Evolutionary conservation across 2,329 filamentous ascomycete species (phyloP).

Genomic region (Malbranchea zuffiana): DNA sequence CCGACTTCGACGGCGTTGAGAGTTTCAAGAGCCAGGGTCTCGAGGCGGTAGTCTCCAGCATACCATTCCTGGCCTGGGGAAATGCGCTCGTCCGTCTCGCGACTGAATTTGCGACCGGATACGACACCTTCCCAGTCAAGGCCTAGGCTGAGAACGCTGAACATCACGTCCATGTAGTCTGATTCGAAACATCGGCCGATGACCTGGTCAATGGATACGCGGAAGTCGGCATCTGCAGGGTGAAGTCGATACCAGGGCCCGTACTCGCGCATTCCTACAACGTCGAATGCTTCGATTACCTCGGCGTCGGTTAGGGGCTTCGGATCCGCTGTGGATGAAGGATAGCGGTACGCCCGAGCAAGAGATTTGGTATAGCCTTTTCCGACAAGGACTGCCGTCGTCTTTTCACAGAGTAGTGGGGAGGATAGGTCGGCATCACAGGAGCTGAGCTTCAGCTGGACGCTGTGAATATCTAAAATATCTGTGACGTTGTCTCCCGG

Average conservation of each 20-base stretch:
- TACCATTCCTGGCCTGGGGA: conserved; percentile 40
- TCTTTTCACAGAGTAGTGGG: conserved; percentile 36
- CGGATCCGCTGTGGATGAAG: conserved; percentile 14
- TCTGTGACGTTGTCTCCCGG: conserved; percentile 33
- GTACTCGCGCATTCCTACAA: conserved; percentile 36
- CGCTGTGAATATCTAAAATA: conserved; percentile 44
- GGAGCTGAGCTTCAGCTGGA: conserved; percentile 40
- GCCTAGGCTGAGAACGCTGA: conserved; percentile 30
- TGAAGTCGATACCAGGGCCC: conserved; percentile 44
- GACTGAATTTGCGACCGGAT: conserved; percentile 39
- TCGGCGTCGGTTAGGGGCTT: conserved; percentile 24
- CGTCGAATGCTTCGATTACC: conserved; percentile 27
- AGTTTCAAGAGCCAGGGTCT: conserved; percentile 45
- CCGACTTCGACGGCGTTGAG: conserved; percentile 45
- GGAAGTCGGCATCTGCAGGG: conserved; percentile 30
- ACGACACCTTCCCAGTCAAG: conserved; percentile 39
- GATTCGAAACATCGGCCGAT: conserved; percentile 46
- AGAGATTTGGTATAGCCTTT: conserved; percentile 36
- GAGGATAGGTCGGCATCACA: conserved; percentile 40
- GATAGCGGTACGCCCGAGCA: conserved; percentile 18
- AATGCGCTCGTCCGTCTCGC: conserved; percentile 40
- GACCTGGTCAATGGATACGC: conserved; percentile 42
- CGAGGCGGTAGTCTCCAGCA: conserved; percentile 46
- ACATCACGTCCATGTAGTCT: conserved; percentile 38
- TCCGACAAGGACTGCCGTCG: conserved; percentile 40